Conservation (phyloP, 306 rosid species). For the Lathyrus aphaca region DNA sequence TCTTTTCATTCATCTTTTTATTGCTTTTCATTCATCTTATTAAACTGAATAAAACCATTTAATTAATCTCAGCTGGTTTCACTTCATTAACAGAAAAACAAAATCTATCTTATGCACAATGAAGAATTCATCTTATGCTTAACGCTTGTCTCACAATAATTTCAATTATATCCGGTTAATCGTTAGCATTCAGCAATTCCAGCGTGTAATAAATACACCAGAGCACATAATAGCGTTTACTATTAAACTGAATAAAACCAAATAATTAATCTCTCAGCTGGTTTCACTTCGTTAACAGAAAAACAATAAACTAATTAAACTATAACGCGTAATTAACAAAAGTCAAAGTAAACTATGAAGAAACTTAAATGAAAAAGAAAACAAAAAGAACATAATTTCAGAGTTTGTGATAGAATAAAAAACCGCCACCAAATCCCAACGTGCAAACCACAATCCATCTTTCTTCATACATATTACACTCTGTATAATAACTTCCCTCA, state of each 20-base stretch:
- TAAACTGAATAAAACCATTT: no score
- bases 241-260: slow-evolving; percentile 29
- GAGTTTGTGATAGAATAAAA: neutral
- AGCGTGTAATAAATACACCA: slow-evolving; percentile 4
- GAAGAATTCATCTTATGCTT: neutral
- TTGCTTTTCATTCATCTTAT: no score
- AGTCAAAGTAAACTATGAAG: slow-evolving; percentile 24
- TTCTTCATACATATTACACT: slow-evolving; percentile 34
- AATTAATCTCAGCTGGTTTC: no score
- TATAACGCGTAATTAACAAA: slow-evolving; percentile 18
- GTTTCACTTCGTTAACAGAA: neutral
- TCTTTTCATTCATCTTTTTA: neutral
- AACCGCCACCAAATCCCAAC: slow-evolving; percentile 36
- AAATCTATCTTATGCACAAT: neutral
- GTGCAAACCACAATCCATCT: slow-evolving; percentile 42
- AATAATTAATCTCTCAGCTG: neutral
- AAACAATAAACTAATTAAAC: slow-evolving; percentile 25
- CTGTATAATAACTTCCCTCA: slow-evolving; percentile 11
- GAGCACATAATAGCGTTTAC: neutral
- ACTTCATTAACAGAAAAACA: no score
- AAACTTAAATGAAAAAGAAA: neutral
- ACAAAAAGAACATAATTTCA: slow-evolving; percentile 3
- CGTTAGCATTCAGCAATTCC: neutral
- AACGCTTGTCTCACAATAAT: neutral
- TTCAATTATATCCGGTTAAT: neutral